Evolutionary conservation across 1,284 basidiomycete genomes (phyloP).

Genomic region (Fistulinella staudtii): DNA sequence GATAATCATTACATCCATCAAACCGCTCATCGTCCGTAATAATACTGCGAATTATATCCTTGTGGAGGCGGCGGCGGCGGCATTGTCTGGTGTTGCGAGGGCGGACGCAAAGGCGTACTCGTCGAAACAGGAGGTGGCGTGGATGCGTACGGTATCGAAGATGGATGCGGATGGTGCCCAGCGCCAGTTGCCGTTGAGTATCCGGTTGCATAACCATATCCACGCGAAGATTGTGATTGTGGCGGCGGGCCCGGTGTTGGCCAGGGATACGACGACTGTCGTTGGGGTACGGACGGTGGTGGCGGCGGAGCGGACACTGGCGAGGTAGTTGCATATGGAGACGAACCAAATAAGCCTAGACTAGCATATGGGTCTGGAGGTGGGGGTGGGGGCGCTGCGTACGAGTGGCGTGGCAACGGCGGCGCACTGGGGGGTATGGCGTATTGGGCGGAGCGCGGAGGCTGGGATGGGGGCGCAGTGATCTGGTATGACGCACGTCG

Average conservation of each 20-base stretch:
- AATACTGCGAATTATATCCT: too few species aligned
- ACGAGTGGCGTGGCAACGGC: slow-evolving; percentile 35
- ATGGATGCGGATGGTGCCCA: too few species aligned
- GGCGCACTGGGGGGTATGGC: slow-evolving; percentile 37
- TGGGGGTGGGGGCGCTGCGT: slow-evolving; percentile 27
- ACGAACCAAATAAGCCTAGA: slow-evolving; percentile 42
- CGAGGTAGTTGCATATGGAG: slow-evolving; percentile 14
- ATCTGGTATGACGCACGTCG: slow-evolving; percentile 26
- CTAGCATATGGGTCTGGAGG: slow-evolving; percentile 51
- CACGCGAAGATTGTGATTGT: slow-evolving; percentile 21
- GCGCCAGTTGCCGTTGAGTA: too few species aligned
- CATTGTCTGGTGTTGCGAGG: too few species aligned
- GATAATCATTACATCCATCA: too few species aligned
- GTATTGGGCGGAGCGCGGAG: slow-evolving; percentile 34
- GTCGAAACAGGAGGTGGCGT: too few species aligned
- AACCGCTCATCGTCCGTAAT: too few species aligned
- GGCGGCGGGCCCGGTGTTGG: slow-evolving; percentile 32
- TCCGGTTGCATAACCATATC: too few species aligned
- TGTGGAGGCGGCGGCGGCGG: too few species aligned
- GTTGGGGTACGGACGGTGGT: slow-evolving; percentile 22
- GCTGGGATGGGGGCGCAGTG: slow-evolving; percentile 30
- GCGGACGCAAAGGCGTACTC: too few species aligned
- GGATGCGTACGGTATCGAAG: too few species aligned
- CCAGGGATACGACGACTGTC: slow-evolving; percentile 23
- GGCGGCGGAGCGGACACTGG: slow-evolving; percentile 27